Percentiles rank a stretch among this genome's conserved stretches.
phyloP scores from a whole-genome alignment of 2,329 filamentous ascomycete genomes.

The Exophiala sp. region DNA sequence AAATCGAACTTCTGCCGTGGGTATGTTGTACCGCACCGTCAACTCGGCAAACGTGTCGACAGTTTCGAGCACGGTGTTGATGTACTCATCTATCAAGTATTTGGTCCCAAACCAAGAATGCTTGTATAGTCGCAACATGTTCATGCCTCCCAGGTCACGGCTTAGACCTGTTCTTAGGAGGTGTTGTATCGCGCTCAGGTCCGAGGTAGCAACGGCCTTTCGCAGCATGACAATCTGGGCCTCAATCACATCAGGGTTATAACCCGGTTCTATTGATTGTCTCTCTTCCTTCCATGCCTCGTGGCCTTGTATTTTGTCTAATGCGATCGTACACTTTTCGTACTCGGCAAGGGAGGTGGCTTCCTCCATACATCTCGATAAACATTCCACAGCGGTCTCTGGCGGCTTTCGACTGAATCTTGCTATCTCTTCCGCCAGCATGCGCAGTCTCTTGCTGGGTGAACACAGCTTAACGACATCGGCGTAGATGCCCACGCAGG shows the following conservation, averaged over 20 bases:
- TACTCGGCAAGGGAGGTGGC: constrained; percentile 66
- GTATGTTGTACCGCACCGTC: constrained; percentile 38
- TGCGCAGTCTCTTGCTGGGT: constrained; percentile 19
- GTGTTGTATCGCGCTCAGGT: constrained; percentile 71
- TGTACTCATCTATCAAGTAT: constrained; percentile 77
- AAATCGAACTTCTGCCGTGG: constrained; percentile 16
- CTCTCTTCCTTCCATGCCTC: constrained; percentile 71
- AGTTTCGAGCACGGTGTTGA: constrained; percentile 68
- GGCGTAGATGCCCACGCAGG: constrained; percentile 21
- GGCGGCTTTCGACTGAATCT: constrained; percentile 19
- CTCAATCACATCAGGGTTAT: constrained; percentile 64
- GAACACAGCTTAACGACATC: constrained; percentile 21
- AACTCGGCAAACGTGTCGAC: constrained; percentile 65
- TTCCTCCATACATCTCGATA: constrained; percentile 38
- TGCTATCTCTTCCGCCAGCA: constrained; percentile 21
- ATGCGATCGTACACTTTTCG: constrained; percentile 66
- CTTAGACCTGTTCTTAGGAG: constrained; percentile 73
- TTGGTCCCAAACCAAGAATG: constrained; percentile 85
- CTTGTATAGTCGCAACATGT: constrained; percentile 71
- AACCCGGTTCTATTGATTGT: constrained; percentile 54
- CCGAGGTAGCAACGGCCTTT: constrained; percentile 62
- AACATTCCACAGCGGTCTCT: constrained; percentile 13
- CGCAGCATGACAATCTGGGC: constrained; percentile 67
- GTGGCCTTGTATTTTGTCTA: constrained; percentile 74
- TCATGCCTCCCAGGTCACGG: constrained; percentile 79